These are phyloP conservation scores for Haplosporangium sp. DNA, from an alignment of 371 early-diverging fungal genomes.

Conservation along the genomic window DNA sequence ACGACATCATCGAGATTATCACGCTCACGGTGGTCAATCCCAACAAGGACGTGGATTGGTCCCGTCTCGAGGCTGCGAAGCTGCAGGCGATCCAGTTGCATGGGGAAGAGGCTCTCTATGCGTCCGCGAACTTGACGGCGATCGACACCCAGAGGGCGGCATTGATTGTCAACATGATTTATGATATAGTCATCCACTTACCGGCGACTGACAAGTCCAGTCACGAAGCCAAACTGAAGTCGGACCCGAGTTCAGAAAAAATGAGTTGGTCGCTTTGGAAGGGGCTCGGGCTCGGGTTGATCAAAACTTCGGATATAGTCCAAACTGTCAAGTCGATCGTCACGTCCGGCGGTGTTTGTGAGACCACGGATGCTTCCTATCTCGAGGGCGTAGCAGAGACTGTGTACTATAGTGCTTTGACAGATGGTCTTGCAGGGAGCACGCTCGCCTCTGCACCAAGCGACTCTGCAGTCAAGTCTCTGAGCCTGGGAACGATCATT, in stretches of 20 bases:
- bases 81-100: conserved; percentile 18
- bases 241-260: not conserved
- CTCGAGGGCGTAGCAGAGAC: conserved; percentile 17
- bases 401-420: conserved; percentile 18
- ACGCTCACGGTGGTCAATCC: conserved; percentile 15
- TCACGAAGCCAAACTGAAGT: not conserved
- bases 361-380: conserved; percentile 15
- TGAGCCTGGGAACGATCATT: conserved; percentile 15
- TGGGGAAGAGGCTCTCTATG: conserved; percentile 19
- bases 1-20: conserved; percentile 29
- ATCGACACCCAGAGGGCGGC: conserved; percentile 17
- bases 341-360: conserved; percentile 4
- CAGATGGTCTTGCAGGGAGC: conserved; percentile 28
- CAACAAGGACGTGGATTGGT: conserved; percentile 21
- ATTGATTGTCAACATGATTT: conserved; percentile 29
- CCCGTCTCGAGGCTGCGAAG: conserved; percentile 26
- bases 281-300: conserved; percentile 12
- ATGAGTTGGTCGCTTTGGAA: conserved; percentile 8
- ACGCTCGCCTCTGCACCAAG: conserved; percentile 9
- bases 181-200: conserved; percentile 26
- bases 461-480: conserved; percentile 8
- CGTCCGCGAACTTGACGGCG: conserved; percentile 11
- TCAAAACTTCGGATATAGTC: conserved; percentile 13
- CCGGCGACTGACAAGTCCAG: conserved; percentile 9
- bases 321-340: conserved; percentile 15